Conservation (phyloP, 1,284 basidiomycete genomes). For the Salmacisia buchloeana region DNA sequence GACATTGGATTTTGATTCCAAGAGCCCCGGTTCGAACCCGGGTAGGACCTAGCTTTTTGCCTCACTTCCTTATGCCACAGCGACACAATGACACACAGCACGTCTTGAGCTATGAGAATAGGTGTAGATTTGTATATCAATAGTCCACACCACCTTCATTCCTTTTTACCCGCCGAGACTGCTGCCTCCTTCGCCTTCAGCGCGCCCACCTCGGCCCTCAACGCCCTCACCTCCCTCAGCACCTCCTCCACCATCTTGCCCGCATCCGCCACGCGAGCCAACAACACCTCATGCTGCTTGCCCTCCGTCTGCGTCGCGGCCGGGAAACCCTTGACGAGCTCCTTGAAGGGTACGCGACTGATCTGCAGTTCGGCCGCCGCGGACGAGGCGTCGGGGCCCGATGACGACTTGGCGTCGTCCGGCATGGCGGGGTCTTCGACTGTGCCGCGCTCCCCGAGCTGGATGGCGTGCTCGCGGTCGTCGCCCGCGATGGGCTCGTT, state of each 20-base stretch:
- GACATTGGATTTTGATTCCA: no score
- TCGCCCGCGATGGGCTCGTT: conserved; percentile 4
- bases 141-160: no score
- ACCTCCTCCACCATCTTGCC: not conserved
- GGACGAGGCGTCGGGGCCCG: no score
- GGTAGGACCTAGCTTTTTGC: no score
- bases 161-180: no score
- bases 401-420: not conserved
- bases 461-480: conserved; percentile 1
- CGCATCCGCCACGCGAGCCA: not conserved
- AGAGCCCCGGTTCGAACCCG: no score
- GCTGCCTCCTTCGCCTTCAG: no score
- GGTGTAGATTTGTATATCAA: no score
- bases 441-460: not conserved
- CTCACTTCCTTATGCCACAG: no score
- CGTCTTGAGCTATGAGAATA: no score
- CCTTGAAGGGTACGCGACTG: not conserved
- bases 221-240: not conserved
- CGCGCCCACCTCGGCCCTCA: not conserved
- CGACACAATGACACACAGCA: no score
- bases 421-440: conserved; percentile 5
- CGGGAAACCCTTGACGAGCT: not conserved
- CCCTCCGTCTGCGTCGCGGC: not conserved
- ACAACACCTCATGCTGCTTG: conserved; percentile 1
- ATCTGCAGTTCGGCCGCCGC: not conserved